These are phyloP conservation scores for Vitis cinerea DNA, from an alignment of 164 flowering plant species.

Conservation along the genomic window DNA sequence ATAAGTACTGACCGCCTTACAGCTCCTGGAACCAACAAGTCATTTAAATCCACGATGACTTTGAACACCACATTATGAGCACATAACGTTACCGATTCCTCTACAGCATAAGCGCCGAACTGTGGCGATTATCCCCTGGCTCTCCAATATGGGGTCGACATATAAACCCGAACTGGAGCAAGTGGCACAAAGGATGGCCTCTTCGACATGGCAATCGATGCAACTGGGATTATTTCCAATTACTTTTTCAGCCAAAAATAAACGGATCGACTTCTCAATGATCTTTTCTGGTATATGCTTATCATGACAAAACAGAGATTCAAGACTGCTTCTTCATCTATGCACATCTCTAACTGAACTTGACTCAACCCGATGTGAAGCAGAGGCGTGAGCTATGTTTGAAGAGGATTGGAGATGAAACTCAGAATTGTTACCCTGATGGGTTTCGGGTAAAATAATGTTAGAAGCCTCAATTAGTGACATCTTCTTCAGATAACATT, in stretches of 20 bases:
- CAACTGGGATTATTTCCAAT: constrained; percentile 76
- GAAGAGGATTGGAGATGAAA: no score
- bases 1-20: no score
- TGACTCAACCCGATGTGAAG: constrained; percentile 4
- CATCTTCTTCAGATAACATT: no score
- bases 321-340: constrained; percentile 56
- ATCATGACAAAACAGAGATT: constrained; percentile 77
- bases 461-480: no score
- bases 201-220: constrained; percentile 66
- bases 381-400: no score
- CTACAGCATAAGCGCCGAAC: constrained; percentile 84
- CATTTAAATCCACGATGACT: constrained; percentile 33
- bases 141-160: constrained; percentile 90
- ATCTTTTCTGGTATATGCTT: constrained; percentile 87
- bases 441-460: no score
- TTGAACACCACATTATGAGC: constrained; percentile 48
- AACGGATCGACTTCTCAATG: constrained; percentile 82
- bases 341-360: constrained; percentile 39
- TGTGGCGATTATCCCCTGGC: constrained; percentile 96
- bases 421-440: no score
- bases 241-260: constrained; percentile 53
- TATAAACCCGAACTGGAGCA: constrained; percentile 91
- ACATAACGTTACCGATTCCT: constrained; percentile 47
- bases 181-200: constrained; percentile 78
- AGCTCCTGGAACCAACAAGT: neutral